A percentile compares a stretch with the other conserved stretches of the same genome.
Conservation (phyloP, 129 eudicot genomes). For the Erigeron canadensis region DNA sequence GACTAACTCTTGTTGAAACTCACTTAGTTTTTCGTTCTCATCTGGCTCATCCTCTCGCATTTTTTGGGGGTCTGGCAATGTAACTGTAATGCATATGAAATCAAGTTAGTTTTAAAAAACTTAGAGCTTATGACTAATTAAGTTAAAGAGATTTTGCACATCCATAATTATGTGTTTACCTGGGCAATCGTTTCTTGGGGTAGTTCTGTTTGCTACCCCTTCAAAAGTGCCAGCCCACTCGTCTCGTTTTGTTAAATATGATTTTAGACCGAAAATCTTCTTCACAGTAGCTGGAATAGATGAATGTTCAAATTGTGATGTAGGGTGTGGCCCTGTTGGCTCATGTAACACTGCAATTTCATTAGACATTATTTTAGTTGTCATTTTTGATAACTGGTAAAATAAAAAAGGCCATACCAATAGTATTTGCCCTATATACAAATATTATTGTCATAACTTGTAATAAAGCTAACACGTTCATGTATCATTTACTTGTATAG, state of each 20-base stretch:
- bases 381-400: too few species aligned
- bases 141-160: background rate
- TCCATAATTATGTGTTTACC: slow-evolving; percentile 27
- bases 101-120: background rate
- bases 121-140: background rate
- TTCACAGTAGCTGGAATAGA: slow-evolving; percentile 82
- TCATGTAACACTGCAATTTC: slow-evolving; percentile 44
- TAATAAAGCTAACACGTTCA: too few species aligned
- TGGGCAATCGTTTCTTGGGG: slow-evolving; percentile 79
- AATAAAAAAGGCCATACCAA: too few species aligned
- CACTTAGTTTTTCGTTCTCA: slow-evolving; percentile 54
- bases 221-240: slow-evolving; percentile 90
- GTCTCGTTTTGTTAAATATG: slow-evolving; percentile 63
- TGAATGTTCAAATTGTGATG: slow-evolving; percentile 78
- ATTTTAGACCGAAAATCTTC: slow-evolving; percentile 64
- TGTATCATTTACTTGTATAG: too few species aligned
- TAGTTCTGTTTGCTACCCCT: slow-evolving; percentile 42
- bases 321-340: slow-evolving; percentile 66
- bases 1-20: slow-evolving; percentile 80
- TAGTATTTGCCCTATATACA: too few species aligned
- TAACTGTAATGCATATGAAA: slow-evolving; percentile 36
- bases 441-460: too few species aligned
- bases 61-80: slow-evolving; percentile 55
- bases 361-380: background rate
- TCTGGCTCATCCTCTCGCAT: slow-evolving; percentile 43